Base-by-base conservation (phyloP, 1,139 yeast genomes). In the Hanseniaspora gamundiae region DNA sequence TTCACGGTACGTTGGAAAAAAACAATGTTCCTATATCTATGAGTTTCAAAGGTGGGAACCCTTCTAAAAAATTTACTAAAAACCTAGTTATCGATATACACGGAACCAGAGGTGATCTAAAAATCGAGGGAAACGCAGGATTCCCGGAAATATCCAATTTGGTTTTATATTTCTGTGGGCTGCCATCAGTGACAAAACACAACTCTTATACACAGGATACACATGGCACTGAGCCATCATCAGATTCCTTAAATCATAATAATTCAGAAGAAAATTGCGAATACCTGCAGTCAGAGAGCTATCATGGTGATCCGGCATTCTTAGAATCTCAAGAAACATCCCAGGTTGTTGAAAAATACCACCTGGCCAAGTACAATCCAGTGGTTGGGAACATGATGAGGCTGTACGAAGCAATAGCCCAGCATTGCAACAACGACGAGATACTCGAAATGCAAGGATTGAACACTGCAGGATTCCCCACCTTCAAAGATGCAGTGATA, bases 121-220 rank as follows among this genome's bases (percentile, higher is more conserved):
- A 55, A 42, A 46, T 56, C 16, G 60, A 56, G 44, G 60, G 60
- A 35, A 59, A 56, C 41, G 60, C 59, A 8, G 60, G 60, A n/a
- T 56, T 56, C 42, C 57, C 58, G 1, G 59, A 55, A 40, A 53
- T 56, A 13, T 54, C 60, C 6, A 56, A 55, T 41, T 45, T 56
- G 11, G 59, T 55, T 2, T 45, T 56, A 36, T 56, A 55, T 45
- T 56, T 54, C 44, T 53, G 56, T 44, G 60, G 60, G 47, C 40
- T 20, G 38, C 29, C 38, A 17, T 17, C 33, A 11, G n/a, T n/a
- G n/a, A 22, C 41, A 30, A 29, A 17, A 44, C 26, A 45, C 39
- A 14, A 35, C 9, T 8, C 6, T 9, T 4, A 19, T 2, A 21
- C 27, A 20, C 4, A 19, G 17, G 26, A 11, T 9, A 35, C n/a